Evolutionary conservation across 2,329 filamentous ascomycete species (phyloP), one percentile per base, ranked within the genome.

Genomic region (Chaetoscypha palmicola): DNA sequence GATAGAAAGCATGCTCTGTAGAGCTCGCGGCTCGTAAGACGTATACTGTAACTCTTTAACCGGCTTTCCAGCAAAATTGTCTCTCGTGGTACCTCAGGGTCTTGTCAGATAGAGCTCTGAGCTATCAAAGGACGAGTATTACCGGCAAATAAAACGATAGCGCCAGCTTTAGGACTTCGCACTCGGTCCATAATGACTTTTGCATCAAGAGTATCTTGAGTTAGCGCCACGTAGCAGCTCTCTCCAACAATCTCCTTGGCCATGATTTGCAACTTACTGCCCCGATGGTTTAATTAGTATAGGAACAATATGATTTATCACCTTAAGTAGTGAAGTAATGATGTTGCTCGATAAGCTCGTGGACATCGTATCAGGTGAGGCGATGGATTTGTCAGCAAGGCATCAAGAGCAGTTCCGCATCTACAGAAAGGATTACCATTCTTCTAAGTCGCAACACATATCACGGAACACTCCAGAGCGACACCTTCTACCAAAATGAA

Each of bases 91-190:
- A 42, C 85, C 83, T 39, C 55, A 48, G 35, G 28, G 51, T 61
- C 14, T 47, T 42, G 37, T 34, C 34, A 33, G 10, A 38, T 17
- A 32, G 33, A 38, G 48, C 33, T 32, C 30, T 19, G 21, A 36
- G 31, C 20, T 24, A 14, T 20, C 20, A 34, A 20, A 38, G 42
- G 37, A 47, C 43, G 36, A 36, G 20, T 32, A 64, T 52, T 69
- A 80, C 84, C 85, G 46, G 82, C 80, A 61, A 90, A 90, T 24
- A 89, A 58, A 8, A 90, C 83, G 38, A 88, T 83, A 10, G 85
- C 85, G 4, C 85, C 85, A 9, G 85, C 84, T 56, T 79, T 74
- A 16, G 83, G 80, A 55, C 77, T 86, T 52, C 83, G 80, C 17
- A 92, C 85, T 36, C 70, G 73, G 53, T 80, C 69, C 64, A 88